Evolutionary conservation across 176 grass and related monocot species (phyloP), one percentile per base, ranked within the genome.

Genomic region (Avena atlantica): DNA sequence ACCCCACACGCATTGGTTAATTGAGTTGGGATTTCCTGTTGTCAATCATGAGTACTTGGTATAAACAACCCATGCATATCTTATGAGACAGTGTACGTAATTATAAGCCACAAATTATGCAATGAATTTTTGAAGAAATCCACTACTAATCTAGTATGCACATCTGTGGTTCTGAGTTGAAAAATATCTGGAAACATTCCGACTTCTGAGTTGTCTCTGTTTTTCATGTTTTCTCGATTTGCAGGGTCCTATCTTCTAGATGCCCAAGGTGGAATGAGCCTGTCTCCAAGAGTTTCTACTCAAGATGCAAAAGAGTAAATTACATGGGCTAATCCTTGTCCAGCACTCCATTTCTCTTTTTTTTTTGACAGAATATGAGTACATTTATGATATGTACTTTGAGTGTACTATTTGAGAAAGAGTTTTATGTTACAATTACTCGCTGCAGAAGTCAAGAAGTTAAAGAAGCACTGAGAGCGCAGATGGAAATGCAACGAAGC

Each of bases 401-500:
- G 0, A 29, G 31, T 74, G 12, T 53, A 19, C 31, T 49, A 81
- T 48, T 42, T 42, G 40, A 42, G 40, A 42, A 42, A 42, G 40
- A 59, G 11, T 86, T 81, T 71, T n/a, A 75, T 91, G 65, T 37
- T 34, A 80, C 3, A 47, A 20, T 31, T 79, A 71, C 67, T 84
- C 73, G 4, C 83, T 91, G 80, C 69, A 95, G 93, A 89, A 87
- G 85, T 59, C 93, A 88, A 83, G 90, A 92, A 77, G 90, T 95
- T 57, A 95, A 95, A 83, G 93, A 95, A 82, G 93, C 93, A 31
- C 55, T 94, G 53, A 93, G 94, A 89, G 92, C 85, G 51, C 97
- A 99, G 90, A 96, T 99, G 97, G 97, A 96, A 87, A 87, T 99
- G 65, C 94, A 96, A 85, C 88, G 94, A 79, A 99, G 91, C 87